Evolutionary conservation across 768 basidiomycete species (phyloP).

Genomic region (Cystobasidium tubakii): DNA sequence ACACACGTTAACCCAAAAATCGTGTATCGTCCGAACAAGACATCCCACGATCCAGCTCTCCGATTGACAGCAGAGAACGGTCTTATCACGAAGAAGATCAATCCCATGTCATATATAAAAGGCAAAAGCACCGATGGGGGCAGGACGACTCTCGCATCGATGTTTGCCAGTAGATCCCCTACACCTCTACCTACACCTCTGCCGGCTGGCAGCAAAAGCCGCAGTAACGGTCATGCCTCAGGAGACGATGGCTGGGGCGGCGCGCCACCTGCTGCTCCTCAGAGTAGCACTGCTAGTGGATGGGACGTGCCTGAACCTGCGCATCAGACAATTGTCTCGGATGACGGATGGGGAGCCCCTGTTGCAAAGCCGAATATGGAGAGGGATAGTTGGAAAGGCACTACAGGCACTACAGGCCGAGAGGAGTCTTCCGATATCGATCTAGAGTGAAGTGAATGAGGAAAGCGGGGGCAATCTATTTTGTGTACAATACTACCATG

Average conservation of each 20-base stretch:
- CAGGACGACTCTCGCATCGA: neutral
- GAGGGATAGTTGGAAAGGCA: neutral
- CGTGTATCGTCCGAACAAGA: constrained; percentile 10
- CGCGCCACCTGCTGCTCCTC: neutral
- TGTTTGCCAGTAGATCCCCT: constrained; percentile 14
- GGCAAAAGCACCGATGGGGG: neutral
- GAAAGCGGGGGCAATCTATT: neutral
- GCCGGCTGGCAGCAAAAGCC: neutral
- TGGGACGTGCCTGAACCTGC: neutral
- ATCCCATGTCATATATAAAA: neutral
- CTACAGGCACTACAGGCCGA: neutral
- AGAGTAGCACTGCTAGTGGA: neutral
- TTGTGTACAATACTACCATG: neutral
- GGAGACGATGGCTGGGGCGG: neutral
- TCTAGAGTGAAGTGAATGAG: neutral
- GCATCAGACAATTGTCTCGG: neutral
- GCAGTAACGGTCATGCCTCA: neutral
- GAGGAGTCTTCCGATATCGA: constrained; percentile 9
- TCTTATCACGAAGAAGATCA: neutral
- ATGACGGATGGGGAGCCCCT: neutral
- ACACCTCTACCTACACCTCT: neutral
- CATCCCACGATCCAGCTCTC: neutral
- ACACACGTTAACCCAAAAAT: neutral
- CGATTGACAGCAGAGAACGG: constrained; percentile 5
- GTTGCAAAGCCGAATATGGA: neutral